A percentile compares a stretch with the other conserved stretches of the same genome.
phyloP scores from a whole-genome alignment of 768 basidiomycete species.

The Peribolospora baueri region DNA sequence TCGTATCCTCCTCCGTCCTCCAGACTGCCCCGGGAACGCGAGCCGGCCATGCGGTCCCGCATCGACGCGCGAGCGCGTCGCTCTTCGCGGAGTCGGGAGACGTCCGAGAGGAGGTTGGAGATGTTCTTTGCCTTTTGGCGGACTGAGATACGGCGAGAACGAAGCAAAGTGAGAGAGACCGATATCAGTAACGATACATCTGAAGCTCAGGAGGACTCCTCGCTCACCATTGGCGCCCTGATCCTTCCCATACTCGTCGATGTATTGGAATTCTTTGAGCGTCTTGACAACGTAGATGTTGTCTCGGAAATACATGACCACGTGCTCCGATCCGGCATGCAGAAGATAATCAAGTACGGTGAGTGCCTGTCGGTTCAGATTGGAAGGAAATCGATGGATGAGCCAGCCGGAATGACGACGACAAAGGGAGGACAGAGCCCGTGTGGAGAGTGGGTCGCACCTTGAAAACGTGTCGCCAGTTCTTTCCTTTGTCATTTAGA shows the following conservation, averaged over 20 bases:
- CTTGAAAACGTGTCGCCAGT: slow-evolving; percentile 99
- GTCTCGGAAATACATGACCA: slow-evolving; percentile 89
- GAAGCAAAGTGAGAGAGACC: no score
- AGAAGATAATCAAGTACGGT: slow-evolving; percentile 88
- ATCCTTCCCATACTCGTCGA: slow-evolving; percentile 88
- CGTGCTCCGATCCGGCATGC: slow-evolving; percentile 91
- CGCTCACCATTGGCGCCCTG: slow-evolving; percentile 58
- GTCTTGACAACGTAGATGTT: slow-evolving; percentile 97
- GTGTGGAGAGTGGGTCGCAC: slow-evolving; percentile 22
- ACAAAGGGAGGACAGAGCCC: background rate
- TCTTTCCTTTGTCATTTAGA: slow-evolving; percentile 86
- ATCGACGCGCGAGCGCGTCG: slow-evolving; percentile 61
- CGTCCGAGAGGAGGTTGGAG: slow-evolving; percentile 72
- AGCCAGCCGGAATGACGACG: background rate
- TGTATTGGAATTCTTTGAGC: slow-evolving; percentile 88
- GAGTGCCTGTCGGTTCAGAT: slow-evolving; percentile 33
- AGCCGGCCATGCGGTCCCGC: slow-evolving; percentile 74
- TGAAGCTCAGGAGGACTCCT: slow-evolving; percentile 14
- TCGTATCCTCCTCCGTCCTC: slow-evolving; percentile 21
- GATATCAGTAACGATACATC: slow-evolving; percentile 2
- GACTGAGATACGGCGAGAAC: slow-evolving; percentile 21
- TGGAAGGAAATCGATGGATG: background rate
- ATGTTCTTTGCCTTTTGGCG: slow-evolving; percentile 96
- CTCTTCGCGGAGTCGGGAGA: slow-evolving; percentile 59
- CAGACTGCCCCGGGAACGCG: slow-evolving; percentile 22